Percentiles rank a stretch among this genome's conserved stretches.
Conservation (phyloP, 169 alveolate species). For the Cryptosporidium andersoni region DNA sequence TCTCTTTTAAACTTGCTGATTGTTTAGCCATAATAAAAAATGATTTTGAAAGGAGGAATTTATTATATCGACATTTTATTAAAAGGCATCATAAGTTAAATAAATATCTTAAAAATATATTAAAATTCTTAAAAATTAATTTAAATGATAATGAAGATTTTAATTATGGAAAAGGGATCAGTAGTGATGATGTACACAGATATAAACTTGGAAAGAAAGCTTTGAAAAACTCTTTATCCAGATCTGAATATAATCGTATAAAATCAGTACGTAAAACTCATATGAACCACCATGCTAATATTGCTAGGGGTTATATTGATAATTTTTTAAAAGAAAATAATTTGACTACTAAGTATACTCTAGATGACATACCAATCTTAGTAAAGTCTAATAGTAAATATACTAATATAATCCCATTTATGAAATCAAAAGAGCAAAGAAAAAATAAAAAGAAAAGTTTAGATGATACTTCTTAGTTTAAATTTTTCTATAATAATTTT, state of each 20-base stretch:
- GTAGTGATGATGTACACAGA: conserved; percentile 48
- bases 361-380: too few relatives aligned
- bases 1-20: not conserved
- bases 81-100: conserved; percentile 25
- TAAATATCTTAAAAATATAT: conserved; percentile 5
- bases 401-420: too few relatives aligned
- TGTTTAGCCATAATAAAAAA: conserved; percentile 40
- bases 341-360: not conserved
- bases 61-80: conserved; percentile 11
- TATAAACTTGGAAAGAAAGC: conserved; percentile 5
- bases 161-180: not conserved
- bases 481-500: too few relatives aligned
- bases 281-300: not conserved
- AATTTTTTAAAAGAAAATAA: conserved; percentile 4
- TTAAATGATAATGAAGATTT: not conserved
- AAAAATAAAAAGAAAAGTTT: too few relatives aligned
- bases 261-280: not conserved
- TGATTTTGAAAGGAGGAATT: conserved; percentile 60
- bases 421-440: too few relatives aligned
- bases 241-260: not conserved
- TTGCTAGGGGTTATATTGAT: not conserved
- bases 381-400: too few relatives aligned
- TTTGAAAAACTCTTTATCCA: not conserved
- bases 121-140: conserved; percentile 6
- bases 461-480: too few relatives aligned